Evolutionary conservation across 164 flowering plant species (phyloP).

Genomic region (Malania oleifera): DNA sequence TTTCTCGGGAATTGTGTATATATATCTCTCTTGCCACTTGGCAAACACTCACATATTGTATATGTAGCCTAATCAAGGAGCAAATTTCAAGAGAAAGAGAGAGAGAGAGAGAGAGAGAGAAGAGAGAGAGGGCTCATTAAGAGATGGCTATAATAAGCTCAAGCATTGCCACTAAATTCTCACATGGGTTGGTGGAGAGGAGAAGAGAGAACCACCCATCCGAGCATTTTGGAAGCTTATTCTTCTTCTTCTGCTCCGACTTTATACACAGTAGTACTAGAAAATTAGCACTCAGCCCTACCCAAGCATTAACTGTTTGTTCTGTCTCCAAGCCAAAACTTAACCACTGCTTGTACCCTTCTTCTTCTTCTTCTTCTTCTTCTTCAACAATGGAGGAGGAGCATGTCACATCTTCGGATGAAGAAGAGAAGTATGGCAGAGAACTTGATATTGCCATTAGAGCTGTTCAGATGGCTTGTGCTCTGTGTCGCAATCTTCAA

Average conservation of each 20-base stretch:
- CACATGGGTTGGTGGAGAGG: slow-evolving; percentile 7
- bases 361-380: slow-evolving; percentile 12
- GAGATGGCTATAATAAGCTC: slow-evolving; percentile 21
- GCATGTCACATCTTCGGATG: slow-evolving; percentile 4
- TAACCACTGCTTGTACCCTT: too few species aligned
- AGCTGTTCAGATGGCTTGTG: slow-evolving; percentile 72
- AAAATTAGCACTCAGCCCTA: too few species aligned
- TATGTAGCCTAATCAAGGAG: too few species aligned
- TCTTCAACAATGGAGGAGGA: slow-evolving; percentile 22
- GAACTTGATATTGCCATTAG: slow-evolving; percentile 64
- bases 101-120: background rate
- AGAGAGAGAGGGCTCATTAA: background rate
- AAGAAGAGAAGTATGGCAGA: slow-evolving; percentile 18
- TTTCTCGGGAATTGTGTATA: too few species aligned
- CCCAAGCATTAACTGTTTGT: background rate
- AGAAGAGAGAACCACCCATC: slow-evolving; percentile 2
- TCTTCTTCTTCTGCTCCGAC: background rate
- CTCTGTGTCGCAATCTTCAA: slow-evolving; percentile 59
- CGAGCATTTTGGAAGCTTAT: slow-evolving; percentile 10
- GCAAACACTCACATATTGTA: too few species aligned
- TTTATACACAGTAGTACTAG: background rate
- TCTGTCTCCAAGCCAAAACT: slow-evolving; percentile 19
- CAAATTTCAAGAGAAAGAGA: too few species aligned
- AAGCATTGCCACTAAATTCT: slow-evolving; percentile 8
- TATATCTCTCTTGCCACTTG: too few species aligned